Conservation (phyloP, 225 moss, liverwort and hornwort species). For the Ulota crispa region DNA sequence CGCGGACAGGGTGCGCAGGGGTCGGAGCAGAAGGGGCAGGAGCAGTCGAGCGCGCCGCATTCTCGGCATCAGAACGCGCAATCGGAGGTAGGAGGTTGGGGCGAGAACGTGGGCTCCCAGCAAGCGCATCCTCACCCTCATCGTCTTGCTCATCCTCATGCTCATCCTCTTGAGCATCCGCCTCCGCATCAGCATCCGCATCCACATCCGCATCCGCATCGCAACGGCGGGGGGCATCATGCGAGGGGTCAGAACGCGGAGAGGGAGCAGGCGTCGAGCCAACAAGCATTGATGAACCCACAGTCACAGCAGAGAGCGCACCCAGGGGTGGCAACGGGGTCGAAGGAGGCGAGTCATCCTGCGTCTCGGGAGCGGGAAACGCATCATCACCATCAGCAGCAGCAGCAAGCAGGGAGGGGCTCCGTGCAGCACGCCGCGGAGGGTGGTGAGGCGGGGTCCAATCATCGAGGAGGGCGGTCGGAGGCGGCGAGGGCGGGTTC, state of each 20-base stretch:
- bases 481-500: slow-evolving; percentile 35
- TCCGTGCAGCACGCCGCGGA: slow-evolving; percentile 42
- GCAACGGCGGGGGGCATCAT: slow-evolving; percentile 45
- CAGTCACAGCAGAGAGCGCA: slow-evolving; percentile 41
- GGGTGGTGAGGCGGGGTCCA: slow-evolving; percentile 46
- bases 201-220: slow-evolving; percentile 12
- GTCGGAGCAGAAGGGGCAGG: slow-evolving; percentile 38
- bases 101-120: slow-evolving; percentile 37
- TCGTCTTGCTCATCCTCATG: background rate
- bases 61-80: slow-evolving; percentile 32
- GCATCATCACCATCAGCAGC: slow-evolving; percentile 35
- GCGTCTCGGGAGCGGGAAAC: slow-evolving; percentile 34
- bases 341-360: slow-evolving; percentile 30
- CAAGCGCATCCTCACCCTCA: slow-evolving; percentile 2
- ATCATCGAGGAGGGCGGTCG: slow-evolving; percentile 48
- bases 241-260: slow-evolving; percentile 42
- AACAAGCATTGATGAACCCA: slow-evolving; percentile 19
- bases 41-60: slow-evolving; percentile 26
- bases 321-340: background rate
- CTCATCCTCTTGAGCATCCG: slow-evolving; percentile 8
- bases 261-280: slow-evolving; percentile 39
- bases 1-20: slow-evolving; percentile 29
- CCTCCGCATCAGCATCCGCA: slow-evolving; percentile 29
- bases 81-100: slow-evolving; percentile 24
- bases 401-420: slow-evolving; percentile 57